Evolutionary conservation across 352 stramenopile species (phyloP).

Genomic region (Globisporangium spinosum): DNA sequence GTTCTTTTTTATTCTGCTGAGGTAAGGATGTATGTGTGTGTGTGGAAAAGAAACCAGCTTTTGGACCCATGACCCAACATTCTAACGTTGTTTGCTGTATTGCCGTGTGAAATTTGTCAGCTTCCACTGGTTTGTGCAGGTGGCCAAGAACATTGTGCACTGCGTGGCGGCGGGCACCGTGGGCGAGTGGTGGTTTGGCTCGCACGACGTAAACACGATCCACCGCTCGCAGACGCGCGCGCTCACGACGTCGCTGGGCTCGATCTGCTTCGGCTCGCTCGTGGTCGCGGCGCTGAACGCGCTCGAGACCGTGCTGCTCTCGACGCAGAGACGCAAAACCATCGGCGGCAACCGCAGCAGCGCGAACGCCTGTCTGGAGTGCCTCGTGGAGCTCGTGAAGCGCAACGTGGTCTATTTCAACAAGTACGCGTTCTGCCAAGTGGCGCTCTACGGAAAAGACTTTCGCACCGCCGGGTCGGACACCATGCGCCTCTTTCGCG

Average conservation of each 20-base stretch:
- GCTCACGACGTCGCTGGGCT: conserved; percentile 73
- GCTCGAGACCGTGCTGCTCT: conserved; percentile 64
- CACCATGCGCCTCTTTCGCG: conserved; percentile 78
- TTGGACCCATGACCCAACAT: not conserved
- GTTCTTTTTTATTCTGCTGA: conserved; percentile 86
- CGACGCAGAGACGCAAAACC: conserved; percentile 58
- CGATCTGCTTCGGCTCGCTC: conserved; percentile 82
- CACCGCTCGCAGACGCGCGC: conserved; percentile 60
- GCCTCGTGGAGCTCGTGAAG: conserved; percentile 63
- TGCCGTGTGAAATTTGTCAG: conserved; percentile 24
- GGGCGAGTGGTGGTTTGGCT: conserved; percentile 84
- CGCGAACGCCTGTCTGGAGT: conserved; percentile 81
- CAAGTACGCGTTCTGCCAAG: conserved; percentile 86
- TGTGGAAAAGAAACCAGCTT: not conserved
- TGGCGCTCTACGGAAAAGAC: conserved; percentile 84
- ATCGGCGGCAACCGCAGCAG: conserved; percentile 27
- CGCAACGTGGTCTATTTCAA: conserved; percentile 84
- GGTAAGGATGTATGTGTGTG: conserved; percentile 28
- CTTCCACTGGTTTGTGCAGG: conserved; percentile 84
- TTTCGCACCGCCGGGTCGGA: conserved; percentile 70
- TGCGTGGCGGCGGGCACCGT: conserved; percentile 76
- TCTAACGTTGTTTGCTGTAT: not conserved
- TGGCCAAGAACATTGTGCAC: conserved; percentile 84
- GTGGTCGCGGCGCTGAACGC: conserved; percentile 67
- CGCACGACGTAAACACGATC: conserved; percentile 69